Conservation (phyloP, 768 basidiomycete species). For the Suillus cothurnatus region DNA sequence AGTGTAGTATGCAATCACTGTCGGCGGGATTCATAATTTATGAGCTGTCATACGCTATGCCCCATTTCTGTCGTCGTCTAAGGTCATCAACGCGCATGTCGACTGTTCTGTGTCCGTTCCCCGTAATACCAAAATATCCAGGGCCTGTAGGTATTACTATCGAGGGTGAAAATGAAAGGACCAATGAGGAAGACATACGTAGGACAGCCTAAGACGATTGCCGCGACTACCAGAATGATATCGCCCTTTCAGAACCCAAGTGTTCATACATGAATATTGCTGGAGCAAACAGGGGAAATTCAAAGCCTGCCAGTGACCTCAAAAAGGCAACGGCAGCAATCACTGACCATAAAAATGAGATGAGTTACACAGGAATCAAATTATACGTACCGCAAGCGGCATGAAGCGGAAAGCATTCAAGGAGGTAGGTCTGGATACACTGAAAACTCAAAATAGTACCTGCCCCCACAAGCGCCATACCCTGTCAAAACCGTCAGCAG, state of each 20-base stretch:
- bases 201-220: slow-evolving; percentile 64
- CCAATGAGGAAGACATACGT: slow-evolving; percentile 26
- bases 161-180: neutral
- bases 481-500: slow-evolving; percentile 36
- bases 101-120: slow-evolving; percentile 54
- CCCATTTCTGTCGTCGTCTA: neutral
- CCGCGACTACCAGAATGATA: slow-evolving; percentile 60
- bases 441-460: slow-evolving; percentile 65
- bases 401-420: slow-evolving; percentile 67
- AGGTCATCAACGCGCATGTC: slow-evolving; percentile 30
- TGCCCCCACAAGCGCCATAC: slow-evolving; percentile 57
- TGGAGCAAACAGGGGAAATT: slow-evolving; percentile 79
- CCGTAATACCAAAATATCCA: slow-evolving; percentile 49
- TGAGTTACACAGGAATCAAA: neutral
- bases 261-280: slow-evolving; percentile 64
- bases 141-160: slow-evolving; percentile 31
- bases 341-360: slow-evolving; percentile 38
- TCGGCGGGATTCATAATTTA: neutral
- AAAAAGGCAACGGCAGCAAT: slow-evolving; percentile 66
- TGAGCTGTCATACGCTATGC: neutral
- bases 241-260: slow-evolving; percentile 73
- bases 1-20: neutral
- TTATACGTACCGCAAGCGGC: slow-evolving; percentile 61
- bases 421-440: slow-evolving; percentile 64
- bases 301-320: slow-evolving; percentile 70